Conservation (phyloP, 495 filamentous ascomycete species). For the Paragyromitra xinjiangensis region DNA sequence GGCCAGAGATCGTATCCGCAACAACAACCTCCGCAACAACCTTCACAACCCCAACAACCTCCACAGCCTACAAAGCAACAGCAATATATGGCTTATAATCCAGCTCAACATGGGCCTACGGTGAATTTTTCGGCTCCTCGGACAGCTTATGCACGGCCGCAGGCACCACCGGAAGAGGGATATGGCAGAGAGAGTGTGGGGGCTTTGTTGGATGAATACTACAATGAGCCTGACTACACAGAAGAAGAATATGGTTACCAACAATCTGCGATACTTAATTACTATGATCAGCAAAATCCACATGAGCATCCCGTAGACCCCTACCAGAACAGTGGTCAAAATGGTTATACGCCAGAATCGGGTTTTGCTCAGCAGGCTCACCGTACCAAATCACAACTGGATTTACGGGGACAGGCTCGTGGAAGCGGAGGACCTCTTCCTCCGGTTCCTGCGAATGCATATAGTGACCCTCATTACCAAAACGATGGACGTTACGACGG, state of each 20-base stretch:
- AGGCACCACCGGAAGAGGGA: conserved; percentile 21
- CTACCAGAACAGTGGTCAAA: conserved; percentile 31
- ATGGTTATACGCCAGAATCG: conserved; percentile 36
- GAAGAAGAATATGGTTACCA: conserved; percentile 40
- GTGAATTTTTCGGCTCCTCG: conserved; percentile 35
- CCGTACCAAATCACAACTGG: conserved; percentile 73
- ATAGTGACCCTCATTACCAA: conserved; percentile 57
- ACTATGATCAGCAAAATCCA: conserved; percentile 15
- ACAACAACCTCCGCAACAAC: conserved; percentile 60
- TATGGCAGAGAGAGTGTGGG: conserved; percentile 52
- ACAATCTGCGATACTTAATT: conserved; percentile 24
- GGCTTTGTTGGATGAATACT: conserved; percentile 54
- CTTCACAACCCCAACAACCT: conserved; percentile 60
- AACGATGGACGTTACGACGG: conserved; percentile 46
- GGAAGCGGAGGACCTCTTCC: conserved; percentile 43
- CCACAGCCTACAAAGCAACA: conserved; percentile 36
- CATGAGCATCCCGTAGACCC: background rate
- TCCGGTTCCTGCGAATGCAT: conserved; percentile 23
- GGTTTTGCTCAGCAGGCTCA: conserved; percentile 59
- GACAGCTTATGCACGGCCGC: conserved; percentile 22
- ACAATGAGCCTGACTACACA: conserved; percentile 47
- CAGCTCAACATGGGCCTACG: conserved; percentile 28
- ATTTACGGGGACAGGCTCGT: conserved; percentile 64
- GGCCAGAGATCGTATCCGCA: conserved; percentile 26
- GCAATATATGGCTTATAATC: conserved; percentile 52